A percentile compares a stretch with the other conserved stretches of the same genome.
phyloP scores from a whole-genome alignment of 75 land plant species.

The Pseudotsuga menziesii region DNA sequence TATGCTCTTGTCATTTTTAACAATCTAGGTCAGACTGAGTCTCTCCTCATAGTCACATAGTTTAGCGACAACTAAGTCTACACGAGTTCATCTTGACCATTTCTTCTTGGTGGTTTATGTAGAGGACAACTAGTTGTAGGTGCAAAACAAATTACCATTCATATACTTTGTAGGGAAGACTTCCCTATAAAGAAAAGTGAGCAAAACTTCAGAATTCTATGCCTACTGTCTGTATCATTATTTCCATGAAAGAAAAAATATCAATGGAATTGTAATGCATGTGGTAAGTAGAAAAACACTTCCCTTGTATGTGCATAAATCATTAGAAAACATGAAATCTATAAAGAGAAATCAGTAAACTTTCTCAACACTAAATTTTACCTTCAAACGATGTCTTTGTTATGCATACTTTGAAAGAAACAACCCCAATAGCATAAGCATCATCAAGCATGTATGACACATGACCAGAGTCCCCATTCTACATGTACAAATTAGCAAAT shows the following conservation, averaged over 20 bases:
- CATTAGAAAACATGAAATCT: slow-evolving; percentile 5
- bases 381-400: slow-evolving; percentile 90
- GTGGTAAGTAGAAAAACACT: background rate
- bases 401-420: slow-evolving; percentile 72
- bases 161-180: no score
- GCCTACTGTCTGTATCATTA: background rate
- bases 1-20: no score
- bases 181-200: background rate
- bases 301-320: background rate
- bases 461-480: slow-evolving; percentile 69
- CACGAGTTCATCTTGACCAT: background rate
- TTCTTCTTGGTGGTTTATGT: background rate
- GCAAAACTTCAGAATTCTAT: background rate
- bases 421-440: slow-evolving; percentile 66
- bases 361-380: slow-evolving; percentile 11
- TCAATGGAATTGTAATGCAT: background rate
- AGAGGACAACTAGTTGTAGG: background rate
- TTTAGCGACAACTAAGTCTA: background rate
- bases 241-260: background rate
- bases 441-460: slow-evolving; percentile 72
- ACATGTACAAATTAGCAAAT: background rate
- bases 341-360: background rate
- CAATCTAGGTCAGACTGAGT: no score
- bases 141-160: background rate
- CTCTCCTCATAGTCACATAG: no score